phyloP scores from a whole-genome alignment of 192 early-diverging fungal genomes.

The Umbelopsis sp. region DNA sequence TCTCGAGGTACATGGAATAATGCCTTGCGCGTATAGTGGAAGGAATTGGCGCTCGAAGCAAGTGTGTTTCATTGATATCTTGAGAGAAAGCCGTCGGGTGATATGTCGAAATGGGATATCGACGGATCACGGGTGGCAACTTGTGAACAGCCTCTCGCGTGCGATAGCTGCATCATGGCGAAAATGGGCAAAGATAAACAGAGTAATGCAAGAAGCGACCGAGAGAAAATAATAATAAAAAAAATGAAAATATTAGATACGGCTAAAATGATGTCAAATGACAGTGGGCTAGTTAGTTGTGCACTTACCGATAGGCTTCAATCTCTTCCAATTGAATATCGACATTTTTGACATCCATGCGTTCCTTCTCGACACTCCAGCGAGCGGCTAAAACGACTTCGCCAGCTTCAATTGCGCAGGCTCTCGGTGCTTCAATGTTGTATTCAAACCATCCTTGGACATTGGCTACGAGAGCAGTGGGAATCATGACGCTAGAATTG shows the following conservation, averaged over 20 bases:
- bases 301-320: conserved; percentile 35
- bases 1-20: conserved; percentile 37
- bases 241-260: background rate
- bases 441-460: conserved; percentile 42
- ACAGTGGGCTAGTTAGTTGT: too few relatives aligned
- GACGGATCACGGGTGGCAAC: conserved; percentile 29
- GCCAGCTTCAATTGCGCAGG: conserved; percentile 37
- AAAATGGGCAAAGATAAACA: conserved; percentile 28
- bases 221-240: background rate
- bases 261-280: too few relatives aligned
- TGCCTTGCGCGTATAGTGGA: conserved; percentile 27
- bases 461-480: conserved; percentile 27
- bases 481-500: conserved; percentile 39
- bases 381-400: conserved; percentile 37
- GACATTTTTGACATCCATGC: conserved; percentile 32
- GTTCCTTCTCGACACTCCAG: conserved; percentile 43
- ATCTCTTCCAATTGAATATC: conserved; percentile 36
- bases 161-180: background rate
- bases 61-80: conserved; percentile 37
- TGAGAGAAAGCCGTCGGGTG: conserved; percentile 28
- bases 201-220: too few relatives aligned
- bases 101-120: conserved; percentile 29
- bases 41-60: conserved; percentile 35
- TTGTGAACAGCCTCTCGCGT: conserved; percentile 25
- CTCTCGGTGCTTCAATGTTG: conserved; percentile 37